phyloP scores from a whole-genome alignment of 495 filamentous ascomycete species.

The Schizothecium vesticola region DNA sequence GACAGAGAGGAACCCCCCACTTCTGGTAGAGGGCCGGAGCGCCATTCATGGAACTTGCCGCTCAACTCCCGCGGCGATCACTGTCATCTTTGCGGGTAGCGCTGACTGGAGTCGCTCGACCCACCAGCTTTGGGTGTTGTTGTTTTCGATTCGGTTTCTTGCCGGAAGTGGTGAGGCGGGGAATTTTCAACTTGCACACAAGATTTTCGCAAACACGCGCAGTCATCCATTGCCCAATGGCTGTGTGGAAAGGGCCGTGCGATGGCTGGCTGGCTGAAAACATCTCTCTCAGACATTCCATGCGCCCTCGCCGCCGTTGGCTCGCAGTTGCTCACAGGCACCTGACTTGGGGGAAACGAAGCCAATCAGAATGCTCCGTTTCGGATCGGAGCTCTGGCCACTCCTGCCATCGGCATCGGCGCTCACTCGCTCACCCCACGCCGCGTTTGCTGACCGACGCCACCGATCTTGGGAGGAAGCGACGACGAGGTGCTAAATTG shows the following conservation, averaged over 20 bases:
- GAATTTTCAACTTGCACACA: not conserved
- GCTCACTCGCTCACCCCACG: not conserved
- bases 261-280: not conserved
- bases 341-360: not conserved
- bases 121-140: not conserved
- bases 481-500: not conserved
- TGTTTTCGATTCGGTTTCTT: not conserved
- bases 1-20: not conserved
- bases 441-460: not conserved
- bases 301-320: slow-evolving; percentile 12
- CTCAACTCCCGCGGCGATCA: not conserved
- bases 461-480: not conserved
- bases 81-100: not conserved
- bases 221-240: not conserved
- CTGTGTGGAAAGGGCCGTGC: not conserved
- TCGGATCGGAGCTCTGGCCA: not conserved
- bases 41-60: not conserved
- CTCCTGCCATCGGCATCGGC: not conserved
- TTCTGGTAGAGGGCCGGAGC: not conserved
- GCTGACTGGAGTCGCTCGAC: not conserved
- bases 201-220: not conserved
- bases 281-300: slow-evolving; percentile 4
- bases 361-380: not conserved
- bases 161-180: not conserved
- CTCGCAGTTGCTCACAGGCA: slow-evolving; percentile 4